Evolutionary conservation across 768 basidiomycete genomes (phyloP), one percentile per base, ranked within the genome.

Genomic region (Tubosaeta sp.): DNA sequence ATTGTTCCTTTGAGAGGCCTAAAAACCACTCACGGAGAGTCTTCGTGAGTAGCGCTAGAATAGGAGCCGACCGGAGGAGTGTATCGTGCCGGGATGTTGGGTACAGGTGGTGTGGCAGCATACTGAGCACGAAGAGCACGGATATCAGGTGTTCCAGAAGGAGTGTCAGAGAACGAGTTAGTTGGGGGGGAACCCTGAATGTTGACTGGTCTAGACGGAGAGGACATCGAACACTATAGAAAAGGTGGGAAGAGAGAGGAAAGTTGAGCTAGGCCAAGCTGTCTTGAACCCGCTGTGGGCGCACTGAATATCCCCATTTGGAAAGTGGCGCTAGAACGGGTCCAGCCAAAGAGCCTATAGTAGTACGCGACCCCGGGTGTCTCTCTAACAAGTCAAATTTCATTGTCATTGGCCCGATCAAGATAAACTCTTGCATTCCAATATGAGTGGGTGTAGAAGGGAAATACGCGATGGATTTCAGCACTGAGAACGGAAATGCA

Each of bases 91-190:
- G 85, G 84, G 38, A 80, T 72, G 55, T 79, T 77, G 27, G 77
- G 72, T 1, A 71, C 65, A 3, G 77, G 76, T 25, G 78, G 75
- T 67, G 84, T 79, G 46, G 75, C 78, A 6, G 80, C 79, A 59
- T 85, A 88, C 52, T 81, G 81, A 17, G 84, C 82, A 3, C 86
- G 80, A n/a, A 88, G 71, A 13, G 75, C 72, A 32, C 81, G 78
- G 52, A 86, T 68, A 59, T 85, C 82, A 7, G 88, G 85, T 17
- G 87, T 86, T 41, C 83, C 83, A 13, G 73, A 59, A 1, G 76
- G 74, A 13, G 76, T 74, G 31, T 66, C 56, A 38, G 56, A 22
- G 5, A 17, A 46, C 1, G 68, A 63, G 38, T 58, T 14, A 35
- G 48, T 46, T 22, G 44, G 2, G 22, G 51, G 51, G 14, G 53